These are phyloP conservation scores for Xerocomellus intermedius DNA, from an alignment of 768 basidiomycete species.

Conservation along the genomic window DNA sequence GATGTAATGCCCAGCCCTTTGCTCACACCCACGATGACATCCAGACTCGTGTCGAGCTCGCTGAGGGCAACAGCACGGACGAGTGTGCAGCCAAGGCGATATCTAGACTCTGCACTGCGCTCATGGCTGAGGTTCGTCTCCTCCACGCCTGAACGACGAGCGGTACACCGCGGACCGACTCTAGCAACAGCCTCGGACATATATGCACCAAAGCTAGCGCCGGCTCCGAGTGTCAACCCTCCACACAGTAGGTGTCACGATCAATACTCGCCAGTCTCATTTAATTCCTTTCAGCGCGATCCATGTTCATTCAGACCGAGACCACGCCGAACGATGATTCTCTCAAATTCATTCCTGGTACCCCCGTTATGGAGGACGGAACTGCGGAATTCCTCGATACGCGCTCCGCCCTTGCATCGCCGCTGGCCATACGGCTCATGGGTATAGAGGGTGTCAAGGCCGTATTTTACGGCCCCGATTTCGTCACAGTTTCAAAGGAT, in stretches of 20 bases:
- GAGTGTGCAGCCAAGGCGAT: slow-evolving; percentile 3
- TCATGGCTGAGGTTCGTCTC: slow-evolving; percentile 26
- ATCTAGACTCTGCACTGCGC: slow-evolving; percentile 11
- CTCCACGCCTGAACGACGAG: slow-evolving; percentile 15
- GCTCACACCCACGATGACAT: slow-evolving; percentile 19
- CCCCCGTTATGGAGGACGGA: slow-evolving; percentile 81
- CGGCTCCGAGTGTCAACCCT: slow-evolving; percentile 11
- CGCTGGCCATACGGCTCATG: slow-evolving; percentile 93
- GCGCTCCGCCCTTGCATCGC: slow-evolving; percentile 81
- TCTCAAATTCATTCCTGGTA: slow-evolving; percentile 95
- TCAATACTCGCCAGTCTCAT: not conserved
- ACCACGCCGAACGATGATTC: slow-evolving; percentile 97
- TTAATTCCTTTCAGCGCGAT: slow-evolving; percentile 49
- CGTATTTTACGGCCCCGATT: slow-evolving; percentile 97
- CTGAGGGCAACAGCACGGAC: slow-evolving; percentile 9
- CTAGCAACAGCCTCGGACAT: slow-evolving; percentile 35
- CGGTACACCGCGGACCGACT: slow-evolving; percentile 32
- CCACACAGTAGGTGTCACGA: slow-evolving; percentile 34
- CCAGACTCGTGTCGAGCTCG: slow-evolving; percentile 16
- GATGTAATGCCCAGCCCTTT: slow-evolving; percentile 18
- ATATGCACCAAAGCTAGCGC: slow-evolving; percentile 10
- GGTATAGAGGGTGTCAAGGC: slow-evolving; percentile 87
- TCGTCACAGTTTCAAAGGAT: slow-evolving; percentile 94
- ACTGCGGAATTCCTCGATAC: slow-evolving; percentile 95
- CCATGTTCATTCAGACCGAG: slow-evolving; percentile 99